phyloP scores from a whole-genome alignment of 2,329 filamentous ascomycete species.

The Diaporthe australafricana region DNA sequence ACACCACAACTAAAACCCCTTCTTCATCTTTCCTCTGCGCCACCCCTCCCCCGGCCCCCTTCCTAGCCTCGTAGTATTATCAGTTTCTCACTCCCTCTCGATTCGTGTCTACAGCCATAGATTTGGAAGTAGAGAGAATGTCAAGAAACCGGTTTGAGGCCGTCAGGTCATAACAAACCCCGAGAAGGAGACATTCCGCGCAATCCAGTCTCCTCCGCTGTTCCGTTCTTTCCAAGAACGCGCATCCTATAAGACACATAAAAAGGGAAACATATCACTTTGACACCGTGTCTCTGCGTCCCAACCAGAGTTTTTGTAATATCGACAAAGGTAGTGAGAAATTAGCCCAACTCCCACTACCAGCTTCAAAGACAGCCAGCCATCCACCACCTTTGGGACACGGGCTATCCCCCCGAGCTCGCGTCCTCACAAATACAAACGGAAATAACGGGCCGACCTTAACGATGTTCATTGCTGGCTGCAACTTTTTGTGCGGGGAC shows the following conservation, averaged over 20 bases:
- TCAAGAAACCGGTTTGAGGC: slow-evolving; percentile 37
- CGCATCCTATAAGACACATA: slow-evolving; percentile 38
- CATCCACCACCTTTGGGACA: slow-evolving; percentile 11
- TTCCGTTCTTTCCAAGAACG: slow-evolving; percentile 36
- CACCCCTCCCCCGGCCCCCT: neutral
- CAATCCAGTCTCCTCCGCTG: slow-evolving; percentile 40
- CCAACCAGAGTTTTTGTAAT: slow-evolving; percentile 34
- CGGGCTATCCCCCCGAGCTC: neutral
- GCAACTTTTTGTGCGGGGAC: slow-evolving; percentile 27
- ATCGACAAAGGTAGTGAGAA: slow-evolving; percentile 31
- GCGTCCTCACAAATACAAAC: slow-evolving; percentile 13
- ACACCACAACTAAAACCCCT: slow-evolving; percentile 28
- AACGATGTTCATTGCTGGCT: slow-evolving; percentile 29
- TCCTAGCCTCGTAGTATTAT: slow-evolving; percentile 35
- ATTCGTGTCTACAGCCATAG: slow-evolving; percentile 41
- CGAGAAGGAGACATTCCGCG: slow-evolving; percentile 45
- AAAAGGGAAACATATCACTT: slow-evolving; percentile 33
- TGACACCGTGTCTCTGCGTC: slow-evolving; percentile 29
- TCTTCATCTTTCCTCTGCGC: slow-evolving; percentile 9
- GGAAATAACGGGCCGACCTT: slow-evolving; percentile 17
- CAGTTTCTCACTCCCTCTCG: slow-evolving; percentile 30
- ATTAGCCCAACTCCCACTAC: slow-evolving; percentile 19
- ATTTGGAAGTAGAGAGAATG: slow-evolving; percentile 41
- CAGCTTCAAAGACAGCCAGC: slow-evolving; percentile 17
- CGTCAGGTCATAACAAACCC: slow-evolving; percentile 41